These are phyloP conservation scores for Podaxis carcinomalis DNA, from an alignment of 768 basidiomycete genomes.

Conservation along the genomic window DNA sequence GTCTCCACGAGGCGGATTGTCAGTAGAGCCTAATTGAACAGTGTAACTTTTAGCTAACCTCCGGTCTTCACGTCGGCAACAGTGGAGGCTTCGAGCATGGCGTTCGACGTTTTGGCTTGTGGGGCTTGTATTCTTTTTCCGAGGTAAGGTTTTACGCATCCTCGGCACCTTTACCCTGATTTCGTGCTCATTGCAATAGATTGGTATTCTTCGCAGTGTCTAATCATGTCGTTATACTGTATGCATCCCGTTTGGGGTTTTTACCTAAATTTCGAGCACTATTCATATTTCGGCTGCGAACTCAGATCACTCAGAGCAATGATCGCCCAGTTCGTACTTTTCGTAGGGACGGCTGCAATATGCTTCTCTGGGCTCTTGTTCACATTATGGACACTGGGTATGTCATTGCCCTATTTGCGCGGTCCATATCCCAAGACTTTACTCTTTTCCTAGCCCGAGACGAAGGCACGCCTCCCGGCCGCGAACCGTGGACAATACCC, in stretches of 20 bases:
- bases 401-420: slow-evolving; percentile 12
- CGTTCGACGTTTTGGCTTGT: slow-evolving; percentile 82
- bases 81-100: slow-evolving; percentile 53
- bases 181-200: slow-evolving; percentile 27
- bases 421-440: background rate
- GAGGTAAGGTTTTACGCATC: slow-evolving; percentile 36
- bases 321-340: slow-evolving; percentile 76
- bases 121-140: slow-evolving; percentile 86
- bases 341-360: slow-evolving; percentile 69
- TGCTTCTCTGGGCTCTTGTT: slow-evolving; percentile 78
- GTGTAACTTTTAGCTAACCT: background rate
- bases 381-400: slow-evolving; percentile 44
- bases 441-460: slow-evolving; percentile 20
- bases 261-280: background rate
- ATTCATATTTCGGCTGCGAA: background rate
- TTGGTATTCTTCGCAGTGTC: slow-evolving; percentile 78
- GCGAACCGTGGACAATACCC: slow-evolving; percentile 32
- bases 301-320: slow-evolving; percentile 74
- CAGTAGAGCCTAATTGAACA: slow-evolving; percentile 17
- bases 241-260: slow-evolving; percentile 18
- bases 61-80: background rate
- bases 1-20: slow-evolving; percentile 53
- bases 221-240: slow-evolving; percentile 79
- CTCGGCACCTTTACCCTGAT: background rate
- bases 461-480: slow-evolving; percentile 20